Evolutionary conservation across 352 stramenopile species (phyloP), one percentile per base, ranked within the genome.

Genomic region (Globisporangium carolinianum): DNA sequence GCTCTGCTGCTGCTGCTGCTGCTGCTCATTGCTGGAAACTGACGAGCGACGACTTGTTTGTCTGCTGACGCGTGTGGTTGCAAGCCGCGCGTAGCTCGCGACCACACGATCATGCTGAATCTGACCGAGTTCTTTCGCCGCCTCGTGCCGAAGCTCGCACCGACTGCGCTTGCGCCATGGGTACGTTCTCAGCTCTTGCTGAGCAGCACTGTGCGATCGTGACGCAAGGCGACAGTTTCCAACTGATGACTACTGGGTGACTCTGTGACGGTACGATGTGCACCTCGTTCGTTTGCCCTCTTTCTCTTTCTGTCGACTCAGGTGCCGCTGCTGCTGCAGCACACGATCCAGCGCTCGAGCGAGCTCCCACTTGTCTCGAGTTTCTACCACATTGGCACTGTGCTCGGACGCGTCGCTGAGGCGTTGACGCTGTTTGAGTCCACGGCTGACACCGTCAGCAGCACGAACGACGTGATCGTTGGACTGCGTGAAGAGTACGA

Each of bases 71-170:
- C 24, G 24, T 32, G 18, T 55, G 4, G 41, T 45, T 61, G 11
- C 32, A 37, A 94, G 84, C 84, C 81, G 11, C 70, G 58, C 24
- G 66, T 91, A 3, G 66, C 78, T 43, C 76, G 81, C 38, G 84
- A 94, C 56, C 84, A 94, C 60, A 85, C 78, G 0, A 91, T 91
- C 45, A 77, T 91, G 71, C 66, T 91, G 11, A 94, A 91, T 57
- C 54, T 89, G 41, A 87, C 81, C 6, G 82, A 91, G 57, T 89
- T 91, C 61, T 50, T 86, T 36, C 79, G 89, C 47, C 65, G 80
- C 50, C 53, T 87, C 4, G 17, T 87, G 4, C 67, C 68, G 15
- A 73, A 70, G 46, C 32, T 85, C 0, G 53, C 66, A 8, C 60
- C 49, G 32, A 46, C 52, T 5, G 51, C 60, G 1, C 50, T 88